phyloP scores from a whole-genome alignment of 345 rosid genomes.

The Dipteronia sinensis region DNA sequence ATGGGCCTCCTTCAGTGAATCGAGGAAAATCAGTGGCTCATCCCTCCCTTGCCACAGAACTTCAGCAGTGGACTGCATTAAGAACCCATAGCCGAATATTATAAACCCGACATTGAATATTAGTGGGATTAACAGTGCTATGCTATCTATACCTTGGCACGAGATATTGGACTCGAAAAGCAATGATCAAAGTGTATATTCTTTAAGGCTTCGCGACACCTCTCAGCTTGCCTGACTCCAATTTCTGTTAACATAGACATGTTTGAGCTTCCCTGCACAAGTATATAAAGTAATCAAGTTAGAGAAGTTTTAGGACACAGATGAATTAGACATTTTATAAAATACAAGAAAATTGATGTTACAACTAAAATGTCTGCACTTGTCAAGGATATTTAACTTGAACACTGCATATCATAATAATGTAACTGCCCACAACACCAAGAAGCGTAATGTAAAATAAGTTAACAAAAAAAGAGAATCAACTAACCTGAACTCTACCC shows the following conservation, averaged over 20 bases:
- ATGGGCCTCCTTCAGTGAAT: slow-evolving; percentile 67
- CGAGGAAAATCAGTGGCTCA: slow-evolving; percentile 56
- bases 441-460: background rate
- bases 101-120: background rate
- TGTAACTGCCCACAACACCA: background rate
- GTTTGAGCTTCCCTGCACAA: slow-evolving; percentile 61
- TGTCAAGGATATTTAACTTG: background rate
- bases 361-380: background rate
- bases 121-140: background rate
- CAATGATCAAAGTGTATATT: slow-evolving; percentile 51
- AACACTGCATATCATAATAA: background rate
- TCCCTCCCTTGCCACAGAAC: slow-evolving; percentile 64
- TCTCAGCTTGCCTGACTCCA: slow-evolving; percentile 62
- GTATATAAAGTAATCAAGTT: slow-evolving; percentile 9
- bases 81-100: slow-evolving; percentile 6
- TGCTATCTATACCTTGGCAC: slow-evolving; percentile 53
- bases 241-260: slow-evolving; percentile 58
- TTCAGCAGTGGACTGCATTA: slow-evolving; percentile 60
- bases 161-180: slow-evolving; percentile 66
- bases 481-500: slow-evolving; percentile 63
- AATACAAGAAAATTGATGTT: background rate
- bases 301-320: background rate
- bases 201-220: slow-evolving; percentile 49
- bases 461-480: background rate
- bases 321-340: background rate